Evolutionary conservation across 768 basidiomycete species (phyloP).

Genomic region (Kwoniella sp.): DNA sequence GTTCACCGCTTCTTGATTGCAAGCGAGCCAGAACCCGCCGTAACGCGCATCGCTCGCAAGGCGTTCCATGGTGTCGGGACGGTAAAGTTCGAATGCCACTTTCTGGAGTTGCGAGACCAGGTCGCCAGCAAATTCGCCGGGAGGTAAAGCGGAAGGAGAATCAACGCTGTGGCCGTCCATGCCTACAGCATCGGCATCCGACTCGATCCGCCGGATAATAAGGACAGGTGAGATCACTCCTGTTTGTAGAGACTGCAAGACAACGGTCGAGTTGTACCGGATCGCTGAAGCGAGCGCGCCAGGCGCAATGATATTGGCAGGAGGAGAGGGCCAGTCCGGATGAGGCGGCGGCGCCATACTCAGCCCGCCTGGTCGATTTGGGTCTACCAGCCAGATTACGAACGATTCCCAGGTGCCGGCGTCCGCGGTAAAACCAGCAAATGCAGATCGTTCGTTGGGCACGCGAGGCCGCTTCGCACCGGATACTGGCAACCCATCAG

Average conservation of each 20-base stretch:
- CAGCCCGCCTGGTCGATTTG: slow-evolving; percentile 69
- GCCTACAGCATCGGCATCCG: slow-evolving; percentile 81
- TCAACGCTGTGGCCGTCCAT: slow-evolving; percentile 71
- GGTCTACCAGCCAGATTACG: slow-evolving; percentile 95
- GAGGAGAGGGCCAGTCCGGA: slow-evolving; percentile 85
- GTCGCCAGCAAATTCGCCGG: slow-evolving; percentile 86
- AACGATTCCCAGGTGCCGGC: slow-evolving; percentile 57
- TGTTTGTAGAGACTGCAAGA: slow-evolving; percentile 87
- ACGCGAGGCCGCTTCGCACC: slow-evolving; percentile 67
- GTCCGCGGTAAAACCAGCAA: slow-evolving; percentile 52
- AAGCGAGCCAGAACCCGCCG: slow-evolving; percentile 37
- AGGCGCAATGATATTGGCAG: slow-evolving; percentile 72
- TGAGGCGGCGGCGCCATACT: slow-evolving; percentile 77
- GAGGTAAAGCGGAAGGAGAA: slow-evolving; percentile 52
- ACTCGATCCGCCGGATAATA: slow-evolving; percentile 90
- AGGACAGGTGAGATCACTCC: slow-evolving; percentile 89
- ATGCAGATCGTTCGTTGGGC: slow-evolving; percentile 61
- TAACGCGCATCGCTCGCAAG: slow-evolving; percentile 13
- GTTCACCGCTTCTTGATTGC: slow-evolving; percentile 31
- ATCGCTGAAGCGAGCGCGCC: slow-evolving; percentile 82
- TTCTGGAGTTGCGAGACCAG: slow-evolving; percentile 94
- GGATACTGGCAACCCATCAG: slow-evolving; percentile 81
- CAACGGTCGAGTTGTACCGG: slow-evolving; percentile 94
- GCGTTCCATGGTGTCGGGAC: slow-evolving; percentile 10
- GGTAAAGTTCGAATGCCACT: slow-evolving; percentile 54